Conservation (phyloP, 2,329 filamentous ascomycete species). For the Teratosphaeria viscida region DNA sequence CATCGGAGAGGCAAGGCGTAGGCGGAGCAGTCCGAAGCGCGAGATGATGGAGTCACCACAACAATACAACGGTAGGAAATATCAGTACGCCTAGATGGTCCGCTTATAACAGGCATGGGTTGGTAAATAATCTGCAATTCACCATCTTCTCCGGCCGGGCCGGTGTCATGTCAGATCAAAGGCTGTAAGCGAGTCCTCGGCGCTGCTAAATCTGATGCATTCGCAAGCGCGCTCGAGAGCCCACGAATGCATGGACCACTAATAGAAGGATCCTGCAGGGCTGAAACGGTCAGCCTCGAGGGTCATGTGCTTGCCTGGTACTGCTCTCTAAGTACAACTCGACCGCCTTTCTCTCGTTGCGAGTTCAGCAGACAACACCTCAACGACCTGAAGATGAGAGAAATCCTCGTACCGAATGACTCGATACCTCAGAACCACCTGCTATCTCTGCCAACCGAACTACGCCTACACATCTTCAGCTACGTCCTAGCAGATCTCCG, state of each 20-base stretch:
- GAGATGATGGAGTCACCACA: slow-evolving; percentile 2
- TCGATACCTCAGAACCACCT: neutral
- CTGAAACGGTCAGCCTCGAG: neutral
- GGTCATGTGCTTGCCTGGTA: neutral
- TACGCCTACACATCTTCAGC: neutral
- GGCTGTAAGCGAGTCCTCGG: no score
- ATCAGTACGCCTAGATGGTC: neutral
- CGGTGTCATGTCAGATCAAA: no score
- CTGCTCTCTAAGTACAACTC: neutral
- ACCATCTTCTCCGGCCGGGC: neutral
- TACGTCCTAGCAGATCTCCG: neutral
- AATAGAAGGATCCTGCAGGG: neutral
- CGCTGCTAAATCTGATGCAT: no score
- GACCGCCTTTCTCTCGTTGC: neutral
- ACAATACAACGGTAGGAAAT: neutral
- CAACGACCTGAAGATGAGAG: neutral
- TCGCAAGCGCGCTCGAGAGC: no score
- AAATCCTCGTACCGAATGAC: neutral
- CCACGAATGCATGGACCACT: neutral
- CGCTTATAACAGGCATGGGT: neutral
- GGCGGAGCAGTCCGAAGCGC: slow-evolving; percentile 3
- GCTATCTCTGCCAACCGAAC: neutral
- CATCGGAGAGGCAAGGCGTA: slow-evolving; percentile 11
- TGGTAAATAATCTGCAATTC: neutral
- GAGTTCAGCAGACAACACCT: neutral